phyloP scores from a whole-genome alignment of 768 basidiomycete species.

The Porphyrellus cyaneotinctus region DNA sequence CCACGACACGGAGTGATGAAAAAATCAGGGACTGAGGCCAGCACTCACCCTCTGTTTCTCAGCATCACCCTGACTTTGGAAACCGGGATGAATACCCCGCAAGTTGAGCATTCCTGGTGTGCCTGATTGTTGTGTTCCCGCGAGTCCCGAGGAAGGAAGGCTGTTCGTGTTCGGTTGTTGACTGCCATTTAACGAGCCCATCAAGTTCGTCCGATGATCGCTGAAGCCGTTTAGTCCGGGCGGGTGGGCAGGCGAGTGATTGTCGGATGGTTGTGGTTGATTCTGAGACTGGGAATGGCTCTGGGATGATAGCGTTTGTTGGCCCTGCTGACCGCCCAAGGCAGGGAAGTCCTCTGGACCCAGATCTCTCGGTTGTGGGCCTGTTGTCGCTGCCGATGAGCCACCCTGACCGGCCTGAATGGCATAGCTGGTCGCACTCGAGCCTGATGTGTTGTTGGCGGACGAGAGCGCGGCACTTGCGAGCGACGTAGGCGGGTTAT shows the following conservation, averaged over 20 bases:
- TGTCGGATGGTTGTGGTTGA: constrained; percentile 31
- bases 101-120: constrained; percentile 70
- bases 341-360: constrained; percentile 91
- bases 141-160: constrained; percentile 28
- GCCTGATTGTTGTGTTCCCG: constrained; percentile 44
- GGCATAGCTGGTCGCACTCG: constrained; percentile 66
- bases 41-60: constrained; percentile 67
- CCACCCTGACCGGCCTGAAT: constrained; percentile 66
- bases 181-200: constrained; percentile 44
- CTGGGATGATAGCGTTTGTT: constrained; percentile 22
- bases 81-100: constrained; percentile 38
- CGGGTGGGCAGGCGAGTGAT: constrained; percentile 46
- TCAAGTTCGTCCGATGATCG: constrained; percentile 50
- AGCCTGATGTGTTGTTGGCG: constrained; percentile 29
- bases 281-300: constrained; percentile 29
- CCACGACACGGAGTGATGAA: no score
- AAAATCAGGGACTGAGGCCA: background rate
- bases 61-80: constrained; percentile 56
- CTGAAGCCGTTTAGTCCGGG: constrained; percentile 72
- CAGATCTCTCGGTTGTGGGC: constrained; percentile 39
- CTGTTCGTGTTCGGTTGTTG: constrained; percentile 22
- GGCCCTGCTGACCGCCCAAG: constrained; percentile 59
- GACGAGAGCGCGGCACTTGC: constrained; percentile 19
- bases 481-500: constrained; percentile 29
- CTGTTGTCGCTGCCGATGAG: constrained; percentile 11